Base-by-base conservation (phyloP, 352 stramenopile species). In the Globisporangium rhizosaccharum region DNA sequence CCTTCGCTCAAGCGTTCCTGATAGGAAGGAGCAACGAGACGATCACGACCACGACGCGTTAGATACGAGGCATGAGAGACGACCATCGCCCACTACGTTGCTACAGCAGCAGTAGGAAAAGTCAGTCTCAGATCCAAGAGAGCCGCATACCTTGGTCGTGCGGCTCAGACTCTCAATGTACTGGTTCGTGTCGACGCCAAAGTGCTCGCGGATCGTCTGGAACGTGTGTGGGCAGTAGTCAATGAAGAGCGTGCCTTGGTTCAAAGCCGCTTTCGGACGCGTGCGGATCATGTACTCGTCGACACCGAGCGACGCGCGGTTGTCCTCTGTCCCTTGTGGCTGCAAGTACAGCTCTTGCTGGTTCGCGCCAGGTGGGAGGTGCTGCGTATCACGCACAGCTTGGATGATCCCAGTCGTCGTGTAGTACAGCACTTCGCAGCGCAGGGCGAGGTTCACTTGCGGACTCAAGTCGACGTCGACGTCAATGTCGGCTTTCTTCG, bases 341-440 rank as follows among this genome's bases (percentile, higher is more conserved):
- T 91, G 82, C 44, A 93, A 44, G 53, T 88, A 91, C 57, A 93
- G 61, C 59, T 93, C 84, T 59, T 91, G 84, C 55, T 88, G 76
- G 33, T 84, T 82, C 7, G 78, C 79, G 25, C 76, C 80, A 41
- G 78, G 78, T 3, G 84, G 77, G 9, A 89, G 52, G 47, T 86
- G 78, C 61, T 91, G 79, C 9, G 75, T 80, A 42, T 92, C 82
- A 42, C 76, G 79, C 30, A 91, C 83, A 15, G 84, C 85, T 63
- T 94, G 85, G 65, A 94, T 94, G 53, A 94, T 94, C 26, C 85
- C 85, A 2, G 83, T 90, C 20, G 85, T 94, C 11, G 85, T 94
- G 65, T 93, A 94, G 65, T 94, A 94, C 37, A 92, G 60, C 66
- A 94, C 84, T 65, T 94, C 85, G 45, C 83, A 91, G 18, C 85